phyloP scores from a whole-genome alignment of 2,329 filamentous ascomycete genomes.

The Clonostachys rosea region DNA sequence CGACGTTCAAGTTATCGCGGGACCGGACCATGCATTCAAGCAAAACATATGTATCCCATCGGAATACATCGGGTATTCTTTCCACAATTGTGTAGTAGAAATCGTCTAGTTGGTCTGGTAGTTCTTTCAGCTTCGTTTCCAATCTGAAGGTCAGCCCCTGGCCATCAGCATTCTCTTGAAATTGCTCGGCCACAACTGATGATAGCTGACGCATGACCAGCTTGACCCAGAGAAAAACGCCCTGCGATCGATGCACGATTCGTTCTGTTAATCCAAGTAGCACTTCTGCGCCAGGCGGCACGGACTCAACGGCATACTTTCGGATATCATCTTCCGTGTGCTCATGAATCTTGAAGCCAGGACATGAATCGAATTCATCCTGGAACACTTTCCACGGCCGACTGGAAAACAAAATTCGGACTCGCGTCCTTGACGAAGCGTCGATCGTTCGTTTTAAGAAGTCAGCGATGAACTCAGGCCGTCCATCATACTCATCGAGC shows the following conservation, averaged over 20 bases:
- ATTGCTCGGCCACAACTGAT: no score
- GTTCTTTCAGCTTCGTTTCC: no score
- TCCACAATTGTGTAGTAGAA: no score
- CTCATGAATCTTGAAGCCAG: not conserved
- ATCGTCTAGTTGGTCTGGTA: no score
- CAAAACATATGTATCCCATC: no score
- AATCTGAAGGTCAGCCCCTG: no score
- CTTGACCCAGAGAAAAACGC: not conserved
- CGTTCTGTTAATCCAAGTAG: not conserved
- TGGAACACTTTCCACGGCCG: not conserved
- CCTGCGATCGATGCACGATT: not conserved
- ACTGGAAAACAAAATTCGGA: not conserved
- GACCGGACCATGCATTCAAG: no score
- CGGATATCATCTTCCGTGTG: not conserved
- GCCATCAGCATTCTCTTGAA: no score
- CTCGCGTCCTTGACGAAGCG: no score
- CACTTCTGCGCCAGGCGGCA: not conserved
- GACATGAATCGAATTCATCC: not conserved
- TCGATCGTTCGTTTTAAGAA: not conserved
- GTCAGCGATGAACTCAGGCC: not conserved
- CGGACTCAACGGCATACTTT: not conserved
- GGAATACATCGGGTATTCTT: no score
- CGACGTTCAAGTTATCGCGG: no score
- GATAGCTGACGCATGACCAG: not conserved
- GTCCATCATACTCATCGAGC: conserved; percentile 1